Base-by-base conservation (phyloP, 2,329 filamentous ascomycete species). In the Ceratocystis destructans region DNA sequence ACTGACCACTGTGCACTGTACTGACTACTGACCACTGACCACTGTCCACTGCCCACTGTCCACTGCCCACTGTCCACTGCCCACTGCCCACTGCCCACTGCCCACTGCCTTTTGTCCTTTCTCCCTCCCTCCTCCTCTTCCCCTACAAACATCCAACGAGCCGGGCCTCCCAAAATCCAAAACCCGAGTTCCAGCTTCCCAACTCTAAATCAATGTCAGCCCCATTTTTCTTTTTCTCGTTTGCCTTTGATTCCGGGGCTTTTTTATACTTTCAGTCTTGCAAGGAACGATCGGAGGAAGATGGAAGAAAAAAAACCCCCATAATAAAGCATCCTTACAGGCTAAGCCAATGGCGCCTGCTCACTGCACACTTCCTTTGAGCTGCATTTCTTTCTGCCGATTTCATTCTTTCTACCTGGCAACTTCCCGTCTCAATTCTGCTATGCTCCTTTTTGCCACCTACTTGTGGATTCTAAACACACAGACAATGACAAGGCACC, bases 121-220 rank as follows among this genome's bases (percentile, higher is more conserved):
- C 25, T 33, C n/a, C 28, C 28, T 25, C 8, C 20, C 12, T 12
- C 48, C 48, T 50, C 22, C 46, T 20, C 46, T 46, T 46, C 45
- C 45, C n/a, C 48, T 25, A 28, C 48, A 17, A 53, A 25, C 48
- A 53, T 22, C 53, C 33, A 37, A 37, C 53, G 33, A 31, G 53
- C 53, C 17, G 53, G 53, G 53, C 53, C n/a, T 22, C 25, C 25
- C 33, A 37, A 37, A 37, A 53, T 22, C 53, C 33, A 37, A 37
- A 59, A 37, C 33, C 25, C 53, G 33, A 59, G 53, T 31, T 59
- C 53, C 53, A 33, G 53, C 53, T 59, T 59, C 25, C 53, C 28
- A 59, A 59, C 53, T 59, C 53, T 59, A 59, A 59, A 59, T 59
- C 25, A 59, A 59, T 59, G 53, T 59, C 53, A 59, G 53, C 53